Conservation (phyloP, 78 protist genomes). For the slime mould (Dictyostelium discoideum) region DNA sequence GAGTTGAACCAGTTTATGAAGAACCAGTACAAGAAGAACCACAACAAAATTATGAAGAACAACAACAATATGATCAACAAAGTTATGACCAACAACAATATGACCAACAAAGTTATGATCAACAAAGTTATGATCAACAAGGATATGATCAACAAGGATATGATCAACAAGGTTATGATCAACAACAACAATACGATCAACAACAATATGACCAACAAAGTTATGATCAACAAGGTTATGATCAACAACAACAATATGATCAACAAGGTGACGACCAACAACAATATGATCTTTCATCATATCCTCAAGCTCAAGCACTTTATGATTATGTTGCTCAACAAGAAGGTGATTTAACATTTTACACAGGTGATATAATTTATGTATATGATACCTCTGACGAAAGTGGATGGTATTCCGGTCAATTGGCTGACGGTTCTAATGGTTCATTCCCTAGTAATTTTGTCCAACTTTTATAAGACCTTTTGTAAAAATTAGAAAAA, state of each 20-base stretch:
- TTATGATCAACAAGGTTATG: slow-evolving; percentile 34
- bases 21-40: slow-evolving; percentile 32
- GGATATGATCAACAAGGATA: not conserved
- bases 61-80: slow-evolving; percentile 45
- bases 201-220: not conserved
- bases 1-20: slow-evolving; percentile 56
- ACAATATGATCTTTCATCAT: not conserved
- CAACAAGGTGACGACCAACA: slow-evolving; percentile 34
- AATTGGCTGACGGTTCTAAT: slow-evolving; percentile 22
- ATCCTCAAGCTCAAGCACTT: slow-evolving; percentile 48
- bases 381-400: slow-evolving; percentile 51
- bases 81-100: slow-evolving; percentile 30
- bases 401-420: slow-evolving; percentile 58
- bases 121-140: slow-evolving; percentile 26
- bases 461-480: slow-evolving; percentile 12
- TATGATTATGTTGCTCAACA: slow-evolving; percentile 74
- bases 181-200: slow-evolving; percentile 21
- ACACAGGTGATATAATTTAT: slow-evolving; percentile 72
- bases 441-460: slow-evolving; percentile 68
- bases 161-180: slow-evolving; percentile 35
- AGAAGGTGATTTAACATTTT: slow-evolving; percentile 74
- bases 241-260: slow-evolving; percentile 51
- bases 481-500: not conserved
- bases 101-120: slow-evolving; percentile 11
- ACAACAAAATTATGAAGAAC: not conserved